Evolutionary conservation across 1,284 basidiomycete species (phyloP).

Genomic region (Apiotrichum mycotoxinovorans): DNA sequence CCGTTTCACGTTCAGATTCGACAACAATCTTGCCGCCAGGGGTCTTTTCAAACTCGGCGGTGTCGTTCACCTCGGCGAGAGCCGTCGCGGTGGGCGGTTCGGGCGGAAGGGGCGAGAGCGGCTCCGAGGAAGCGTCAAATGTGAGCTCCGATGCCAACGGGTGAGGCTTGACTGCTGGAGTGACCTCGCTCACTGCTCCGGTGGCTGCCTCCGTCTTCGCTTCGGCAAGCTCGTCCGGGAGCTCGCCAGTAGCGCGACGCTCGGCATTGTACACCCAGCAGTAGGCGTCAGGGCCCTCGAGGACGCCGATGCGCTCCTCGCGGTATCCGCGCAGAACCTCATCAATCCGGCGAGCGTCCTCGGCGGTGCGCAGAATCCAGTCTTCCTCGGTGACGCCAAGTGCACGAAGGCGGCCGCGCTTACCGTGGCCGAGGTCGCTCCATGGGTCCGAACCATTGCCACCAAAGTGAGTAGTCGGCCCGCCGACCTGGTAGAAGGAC

Average conservation of each 20-base stretch:
- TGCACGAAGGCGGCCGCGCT: slow-evolving; percentile 46
- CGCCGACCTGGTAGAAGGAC: slow-evolving; percentile 71
- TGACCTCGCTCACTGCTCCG: not conserved
- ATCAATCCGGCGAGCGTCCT: slow-evolving; percentile 61
- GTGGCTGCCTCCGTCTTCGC: not conserved
- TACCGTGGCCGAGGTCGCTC: slow-evolving; percentile 71
- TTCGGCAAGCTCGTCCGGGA: not conserved
- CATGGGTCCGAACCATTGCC: slow-evolving; percentile 75
- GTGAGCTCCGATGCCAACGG: slow-evolving; percentile 20
- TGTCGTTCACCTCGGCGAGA: slow-evolving; percentile 6
- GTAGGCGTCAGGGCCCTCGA: slow-evolving; percentile 35
- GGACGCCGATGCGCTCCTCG: slow-evolving; percentile 57
- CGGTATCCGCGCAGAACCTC: slow-evolving; percentile 63
- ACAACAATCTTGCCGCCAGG: slow-evolving; percentile 29
- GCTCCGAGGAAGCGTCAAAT: slow-evolving; percentile 15
- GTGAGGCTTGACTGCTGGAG: slow-evolving; percentile 6
- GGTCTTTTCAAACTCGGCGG: slow-evolving; percentile 4
- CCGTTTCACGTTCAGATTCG: slow-evolving; percentile 20
- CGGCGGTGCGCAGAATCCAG: slow-evolving; percentile 79
- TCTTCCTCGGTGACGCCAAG: slow-evolving; percentile 78
- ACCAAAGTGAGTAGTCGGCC: slow-evolving; percentile 82
- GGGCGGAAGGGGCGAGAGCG: slow-evolving; percentile 16
- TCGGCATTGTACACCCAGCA: slow-evolving; percentile 38
- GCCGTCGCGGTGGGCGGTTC: slow-evolving; percentile 4
- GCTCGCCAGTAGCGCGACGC: slow-evolving; percentile 13